Evolutionary conservation across 106 monocot species (phyloP).

Genomic region (Alisma plantagoaquatica): DNA sequence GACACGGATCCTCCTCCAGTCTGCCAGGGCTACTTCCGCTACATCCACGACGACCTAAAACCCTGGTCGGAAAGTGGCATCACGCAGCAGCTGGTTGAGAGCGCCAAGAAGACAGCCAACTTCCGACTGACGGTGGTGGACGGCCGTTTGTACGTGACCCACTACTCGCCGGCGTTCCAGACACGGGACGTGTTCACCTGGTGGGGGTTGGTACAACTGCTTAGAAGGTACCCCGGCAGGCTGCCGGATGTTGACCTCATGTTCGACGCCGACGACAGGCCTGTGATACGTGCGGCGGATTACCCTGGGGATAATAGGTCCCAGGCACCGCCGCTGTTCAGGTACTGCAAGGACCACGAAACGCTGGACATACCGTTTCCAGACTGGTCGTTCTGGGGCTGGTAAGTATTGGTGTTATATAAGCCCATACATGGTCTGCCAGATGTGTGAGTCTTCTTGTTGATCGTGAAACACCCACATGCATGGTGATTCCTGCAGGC

Average conservation of each 20-base stretch:
- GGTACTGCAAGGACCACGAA: slow-evolving; percentile 33
- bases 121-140: slow-evolving; percentile 27
- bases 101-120: slow-evolving; percentile 8
- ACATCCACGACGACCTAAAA: slow-evolving; percentile 39
- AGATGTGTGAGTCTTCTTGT: slow-evolving; percentile 6
- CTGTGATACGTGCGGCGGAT: slow-evolving; percentile 9
- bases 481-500: slow-evolving; percentile 6
- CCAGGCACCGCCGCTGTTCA: slow-evolving; percentile 28
- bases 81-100: slow-evolving; percentile 14
- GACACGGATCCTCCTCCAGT: neutral
- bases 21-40: slow-evolving; percentile 42
- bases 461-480: slow-evolving; percentile 17
- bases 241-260: slow-evolving; percentile 41
- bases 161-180: slow-evolving; percentile 18
- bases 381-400: slow-evolving; percentile 71
- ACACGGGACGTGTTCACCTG: slow-evolving; percentile 35
- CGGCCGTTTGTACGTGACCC: slow-evolving; percentile 24
- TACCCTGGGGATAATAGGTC: neutral
- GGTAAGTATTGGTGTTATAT: slow-evolving; percentile 28
- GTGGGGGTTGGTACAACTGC: slow-evolving; percentile 46
- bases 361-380: slow-evolving; percentile 47
- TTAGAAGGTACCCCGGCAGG: slow-evolving; percentile 26
- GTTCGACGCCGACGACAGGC: slow-evolving; percentile 45
- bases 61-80: slow-evolving; percentile 32
- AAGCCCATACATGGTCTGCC: neutral